phyloP scores from a whole-genome alignment of 208 protist species.

The Crithidia brevicula region DNA sequence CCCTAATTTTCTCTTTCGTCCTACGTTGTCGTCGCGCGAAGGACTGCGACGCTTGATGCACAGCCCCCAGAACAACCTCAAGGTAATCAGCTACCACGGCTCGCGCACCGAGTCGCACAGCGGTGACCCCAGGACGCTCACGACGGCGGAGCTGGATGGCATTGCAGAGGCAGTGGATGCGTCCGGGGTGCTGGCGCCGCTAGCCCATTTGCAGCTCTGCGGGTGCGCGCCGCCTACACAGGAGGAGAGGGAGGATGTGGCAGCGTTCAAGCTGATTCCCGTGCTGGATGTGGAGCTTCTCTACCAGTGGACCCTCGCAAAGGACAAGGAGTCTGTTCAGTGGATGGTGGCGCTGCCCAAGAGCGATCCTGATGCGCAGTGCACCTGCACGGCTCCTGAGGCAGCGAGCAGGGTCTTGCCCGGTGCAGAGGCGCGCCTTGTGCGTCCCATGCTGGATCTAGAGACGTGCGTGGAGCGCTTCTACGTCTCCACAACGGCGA shows the following conservation, averaged over 20 bases:
- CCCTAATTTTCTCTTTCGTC: conserved; percentile 56
- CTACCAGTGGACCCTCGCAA: conserved; percentile 53
- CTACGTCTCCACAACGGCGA: conserved; percentile 72
- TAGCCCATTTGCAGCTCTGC: conserved; percentile 58
- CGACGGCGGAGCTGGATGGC: conserved; percentile 22
- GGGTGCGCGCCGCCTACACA: conserved; percentile 29
- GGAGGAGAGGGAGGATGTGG: conserved; percentile 4
- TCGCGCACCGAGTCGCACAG: conserved; percentile 14
- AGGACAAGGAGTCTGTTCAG: conserved; percentile 29
- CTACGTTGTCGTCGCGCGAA: conserved; percentile 31
- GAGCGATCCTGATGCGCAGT: conserved; percentile 9
- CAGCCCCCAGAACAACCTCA: conserved; percentile 54
- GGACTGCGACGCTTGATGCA: conserved; percentile 39
- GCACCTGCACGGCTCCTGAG: conserved; percentile 15
- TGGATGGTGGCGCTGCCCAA: conserved; percentile 47
- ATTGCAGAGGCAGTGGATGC: conserved; percentile 56
- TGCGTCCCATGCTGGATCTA: conserved; percentile 36
- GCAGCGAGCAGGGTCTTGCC: background rate
- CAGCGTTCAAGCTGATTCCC: background rate
- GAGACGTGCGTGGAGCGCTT: conserved; percentile 59
- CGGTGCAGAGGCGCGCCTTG: background rate
- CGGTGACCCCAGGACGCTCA: conserved; percentile 16
- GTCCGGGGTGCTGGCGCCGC: conserved; percentile 37
- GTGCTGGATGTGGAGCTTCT: conserved; percentile 74
- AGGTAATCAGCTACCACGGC: conserved; percentile 28